Base-by-base conservation (phyloP, 1,139 yeast genomes). In the Pneumocystis wakefieldiae region DNA sequence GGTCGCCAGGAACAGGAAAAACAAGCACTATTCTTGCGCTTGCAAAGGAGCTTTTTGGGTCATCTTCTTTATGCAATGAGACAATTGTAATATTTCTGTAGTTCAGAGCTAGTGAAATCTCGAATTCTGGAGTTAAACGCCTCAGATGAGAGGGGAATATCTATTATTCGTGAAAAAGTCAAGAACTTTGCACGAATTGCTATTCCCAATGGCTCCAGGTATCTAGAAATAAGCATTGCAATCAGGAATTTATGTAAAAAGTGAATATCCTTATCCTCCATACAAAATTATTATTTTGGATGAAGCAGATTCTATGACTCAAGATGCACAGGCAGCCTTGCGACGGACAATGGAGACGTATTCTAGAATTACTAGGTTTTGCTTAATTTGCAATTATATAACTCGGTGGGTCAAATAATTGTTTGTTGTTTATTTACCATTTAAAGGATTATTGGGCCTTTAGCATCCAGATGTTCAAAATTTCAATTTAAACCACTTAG, bases 231-330 rank as follows among this genome's bases (percentile, higher is more conserved):
- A 92, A 24, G 3, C 2, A 12, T 24, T 57, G 12, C 24, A 10
- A 10, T 17, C 86, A 74, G 81, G 65, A 12, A 19, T 17, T 41
- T 24, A 24, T 24, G 1, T 19, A 5, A 8, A 3, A 48, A 81
- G 77, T 55, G 80, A 83, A 17, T 89, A 89, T 73, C 97, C 97
- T 0, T 92, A 97, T 72, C 97, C 97, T 1, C 96, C 96, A 6
- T 91, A 86, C 74, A 91, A 91, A 72, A 85, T 87, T 69, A 78
- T 85, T 57, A 83, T 85, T 66, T 75, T 91, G 63, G 97, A 92
- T 76, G 98, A 92, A 74, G 98, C 98, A 0, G 98, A 92, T 73
- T 87, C 95, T 24, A 92, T 92, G 98, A 92, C 98, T n/a, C 83
- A 87, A 61, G 98, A 92, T 74, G 98, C 98, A 0, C 98, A 92